Conservation (phyloP, 179 eudicot genomes). For the Beta macrorhiza region DNA sequence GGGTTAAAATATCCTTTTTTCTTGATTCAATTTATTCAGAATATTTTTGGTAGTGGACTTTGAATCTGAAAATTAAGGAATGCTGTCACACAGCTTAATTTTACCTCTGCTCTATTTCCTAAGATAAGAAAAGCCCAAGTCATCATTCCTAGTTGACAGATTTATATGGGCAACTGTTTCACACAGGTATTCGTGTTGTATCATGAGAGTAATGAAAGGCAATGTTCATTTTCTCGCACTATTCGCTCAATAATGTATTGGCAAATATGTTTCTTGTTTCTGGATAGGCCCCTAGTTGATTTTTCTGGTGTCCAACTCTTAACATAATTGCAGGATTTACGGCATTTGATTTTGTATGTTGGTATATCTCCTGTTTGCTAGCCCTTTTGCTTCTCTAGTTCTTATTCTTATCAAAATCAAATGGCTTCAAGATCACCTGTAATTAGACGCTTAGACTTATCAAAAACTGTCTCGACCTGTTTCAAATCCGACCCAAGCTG, state of each 20-base stretch:
- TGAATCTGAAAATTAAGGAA: neutral
- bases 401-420: neutral
- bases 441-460: too few relatives aligned
- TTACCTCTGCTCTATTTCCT: neutral
- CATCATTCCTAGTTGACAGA: too few relatives aligned
- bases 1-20: neutral
- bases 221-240: neutral
- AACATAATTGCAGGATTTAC: neutral
- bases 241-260: neutral
- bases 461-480: too few relatives aligned
- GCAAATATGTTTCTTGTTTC: neutral
- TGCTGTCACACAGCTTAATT: neutral
- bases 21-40: neutral
- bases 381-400: neutral
- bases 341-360: neutral
- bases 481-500: too few relatives aligned
- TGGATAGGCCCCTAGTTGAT: too few relatives aligned
- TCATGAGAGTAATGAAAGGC: neutral
- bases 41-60: neutral
- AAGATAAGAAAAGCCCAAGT: neutral
- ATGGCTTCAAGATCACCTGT: neutral
- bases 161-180: too few relatives aligned
- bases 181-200: neutral
- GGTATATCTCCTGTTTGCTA: neutral
- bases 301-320: neutral